Conservation (phyloP, 306 rosid species). For the Castanopsis chinensis region DNA sequence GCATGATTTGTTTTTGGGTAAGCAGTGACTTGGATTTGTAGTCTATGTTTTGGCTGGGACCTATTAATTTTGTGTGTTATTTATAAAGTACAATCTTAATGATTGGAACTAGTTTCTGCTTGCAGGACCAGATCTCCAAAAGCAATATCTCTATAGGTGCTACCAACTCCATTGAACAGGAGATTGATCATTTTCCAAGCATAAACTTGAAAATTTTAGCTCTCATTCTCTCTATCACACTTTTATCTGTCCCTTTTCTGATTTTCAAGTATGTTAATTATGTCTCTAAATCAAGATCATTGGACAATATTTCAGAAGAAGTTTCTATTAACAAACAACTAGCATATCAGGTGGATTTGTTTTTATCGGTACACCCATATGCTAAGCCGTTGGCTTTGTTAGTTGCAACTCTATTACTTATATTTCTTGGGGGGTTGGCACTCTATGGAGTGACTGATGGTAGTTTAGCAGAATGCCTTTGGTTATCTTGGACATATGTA, state of each 20-base stretch:
- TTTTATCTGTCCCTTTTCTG: slow-evolving; percentile 50
- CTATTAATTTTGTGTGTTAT: not conserved
- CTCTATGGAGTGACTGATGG: slow-evolving; percentile 79
- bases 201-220: slow-evolving; percentile 53
- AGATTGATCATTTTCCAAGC: slow-evolving; percentile 28
- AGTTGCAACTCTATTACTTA: slow-evolving; percentile 74
- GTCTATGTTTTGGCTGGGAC: not conserved
- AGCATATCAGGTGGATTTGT: slow-evolving; percentile 66
- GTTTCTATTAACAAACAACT: slow-evolving; percentile 72
- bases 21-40: not conserved
- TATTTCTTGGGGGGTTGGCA: slow-evolving; percentile 77
- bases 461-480: slow-evolving; percentile 64
- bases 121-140: slow-evolving; percentile 53
- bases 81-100: not conserved
- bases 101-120: slow-evolving; percentile 11
- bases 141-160: slow-evolving; percentile 40
- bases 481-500: slow-evolving; percentile 88
- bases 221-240: slow-evolving; percentile 46
- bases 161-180: slow-evolving; percentile 24
- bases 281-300: slow-evolving; percentile 59
- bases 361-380: slow-evolving; percentile 82
- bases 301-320: slow-evolving; percentile 54
- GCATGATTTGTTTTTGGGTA: not conserved
- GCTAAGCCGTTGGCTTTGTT: slow-evolving; percentile 82
- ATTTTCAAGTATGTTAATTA: slow-evolving; percentile 56